Evolutionary conservation across 352 stramenopile species (phyloP).

Genomic region (Globisporangium echinulatum): DNA sequence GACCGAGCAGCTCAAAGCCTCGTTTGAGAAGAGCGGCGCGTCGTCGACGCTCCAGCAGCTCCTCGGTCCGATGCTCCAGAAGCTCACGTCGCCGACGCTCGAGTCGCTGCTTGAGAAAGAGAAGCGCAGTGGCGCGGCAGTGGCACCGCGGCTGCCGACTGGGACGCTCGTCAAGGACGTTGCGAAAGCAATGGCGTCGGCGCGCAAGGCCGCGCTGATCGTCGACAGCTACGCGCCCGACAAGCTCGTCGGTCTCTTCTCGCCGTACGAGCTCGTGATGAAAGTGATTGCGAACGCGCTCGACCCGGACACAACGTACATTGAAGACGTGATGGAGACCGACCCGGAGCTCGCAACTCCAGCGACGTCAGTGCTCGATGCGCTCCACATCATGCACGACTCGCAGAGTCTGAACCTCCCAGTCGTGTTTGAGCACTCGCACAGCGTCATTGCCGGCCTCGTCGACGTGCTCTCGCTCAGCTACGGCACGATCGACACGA

Average conservation of each 20-base stretch:
- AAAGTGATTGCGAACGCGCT: slow-evolving; percentile 93
- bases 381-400: slow-evolving; percentile 87
- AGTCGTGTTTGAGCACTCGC: slow-evolving; percentile 51
- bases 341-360: slow-evolving; percentile 75
- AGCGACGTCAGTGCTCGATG: slow-evolving; percentile 70
- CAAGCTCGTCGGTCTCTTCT: slow-evolving; percentile 93
- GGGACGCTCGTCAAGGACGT: slow-evolving; percentile 80
- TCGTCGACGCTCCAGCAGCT: slow-evolving; percentile 75
- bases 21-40: slow-evolving; percentile 63
- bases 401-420: slow-evolving; percentile 78
- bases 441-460: slow-evolving; percentile 65
- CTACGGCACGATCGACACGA: slow-evolving; percentile 84
- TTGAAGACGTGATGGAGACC: slow-evolving; percentile 90
- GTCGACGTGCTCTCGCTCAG: slow-evolving; percentile 83
- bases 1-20: slow-evolving; percentile 79
- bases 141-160: slow-evolving; percentile 75
- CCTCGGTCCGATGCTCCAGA: slow-evolving; percentile 76
- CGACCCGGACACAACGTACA: slow-evolving; percentile 79
- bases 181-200: slow-evolving; percentile 66
- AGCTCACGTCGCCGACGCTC: slow-evolving; percentile 73
- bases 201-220: slow-evolving; percentile 91
- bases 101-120: slow-evolving; percentile 84
- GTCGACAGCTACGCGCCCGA: slow-evolving; percentile 86
- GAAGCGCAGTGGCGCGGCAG: slow-evolving; percentile 25
- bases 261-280: slow-evolving; percentile 95